Base-by-base conservation (phyloP, 805 yeast species). In the Candida germanica region DNA sequence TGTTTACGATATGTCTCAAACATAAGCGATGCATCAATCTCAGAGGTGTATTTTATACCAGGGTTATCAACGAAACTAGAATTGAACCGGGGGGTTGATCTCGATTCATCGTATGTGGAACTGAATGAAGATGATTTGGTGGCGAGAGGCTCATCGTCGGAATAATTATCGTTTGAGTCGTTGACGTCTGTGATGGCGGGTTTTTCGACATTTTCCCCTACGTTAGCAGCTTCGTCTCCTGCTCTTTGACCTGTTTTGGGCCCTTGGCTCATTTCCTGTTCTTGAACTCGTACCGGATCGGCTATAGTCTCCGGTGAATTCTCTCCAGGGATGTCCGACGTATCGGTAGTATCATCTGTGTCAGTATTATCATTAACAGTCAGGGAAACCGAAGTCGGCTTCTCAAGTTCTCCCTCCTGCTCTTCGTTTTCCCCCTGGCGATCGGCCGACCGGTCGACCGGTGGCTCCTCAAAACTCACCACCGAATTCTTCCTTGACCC, bases 401-500 rank as follows among this genome's bases (percentile, higher is more conserved):
- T 7, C 6, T 11, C 28, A 25, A n/a, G 30, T 15, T 27, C 19
- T 19, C 26, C 33, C 12, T 22, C 19, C n/a, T 12, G 8, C 6
- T 25, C 28, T 10, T 32, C 36, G 16, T 29, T 24, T 18, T 21
- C 33, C 11, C 22, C 26, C 15, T 31, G 19, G 5, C 19, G 8
- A 29, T 29, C 32, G 8, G 12, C 26, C 17, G 6, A 3, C 22
- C 26, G 18, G 66, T 72, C 5, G 73, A 64, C 45, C 70, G 59
- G n/a, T n/a, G n/a, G n/a, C n/a, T n/a, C n/a, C 7, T 75, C 75
- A 56, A 73, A 71, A 52, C 76, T 66, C 19, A 70, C 74, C 26
- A 65, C 69, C 13, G 77, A 69, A 49, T 70, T 69, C 47, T 73
- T 70, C 38, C 79, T 53, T 14, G 59, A 48, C 24, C 50, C 55